phyloP scores from a whole-genome alignment of 495 filamentous ascomycete genomes.

The Talaromyces borbonicus region DNA sequence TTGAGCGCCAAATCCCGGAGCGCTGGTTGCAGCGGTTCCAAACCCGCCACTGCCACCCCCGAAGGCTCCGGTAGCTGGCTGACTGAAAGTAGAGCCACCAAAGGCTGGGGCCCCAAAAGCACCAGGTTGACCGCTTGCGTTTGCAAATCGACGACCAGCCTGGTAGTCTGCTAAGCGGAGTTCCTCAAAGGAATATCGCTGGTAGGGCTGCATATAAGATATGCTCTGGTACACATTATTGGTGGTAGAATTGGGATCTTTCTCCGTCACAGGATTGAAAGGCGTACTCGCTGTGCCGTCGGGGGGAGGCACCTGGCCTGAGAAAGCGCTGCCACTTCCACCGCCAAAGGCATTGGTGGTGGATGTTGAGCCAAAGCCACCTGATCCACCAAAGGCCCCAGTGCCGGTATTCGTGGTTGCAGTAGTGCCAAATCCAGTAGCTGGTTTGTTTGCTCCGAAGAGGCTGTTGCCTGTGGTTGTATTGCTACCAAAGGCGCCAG shows the following conservation, averaged over 20 bases:
- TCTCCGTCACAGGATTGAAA: conserved; percentile 71
- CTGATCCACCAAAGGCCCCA: conserved; percentile 21
- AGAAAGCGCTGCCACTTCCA: conserved; percentile 38
- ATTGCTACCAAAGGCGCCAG: conserved; percentile 47
- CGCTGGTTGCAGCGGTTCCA: conserved; percentile 38
- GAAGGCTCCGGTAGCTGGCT: conserved; percentile 22
- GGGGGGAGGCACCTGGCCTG: conserved; percentile 30
- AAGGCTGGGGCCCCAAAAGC: conserved; percentile 61
- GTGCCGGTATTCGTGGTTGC: conserved; percentile 15
- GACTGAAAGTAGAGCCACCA: conserved; percentile 17
- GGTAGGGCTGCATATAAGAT: conserved; percentile 74
- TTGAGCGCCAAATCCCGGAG: conserved; percentile 26
- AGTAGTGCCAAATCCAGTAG: conserved; percentile 28
- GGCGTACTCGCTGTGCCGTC: conserved; percentile 64
- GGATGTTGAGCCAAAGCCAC: conserved; percentile 22
- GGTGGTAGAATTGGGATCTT: conserved; percentile 52
- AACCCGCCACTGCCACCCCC: conserved; percentile 42
- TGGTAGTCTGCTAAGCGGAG: conserved; percentile 82
- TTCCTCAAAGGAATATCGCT: conserved; percentile 85
- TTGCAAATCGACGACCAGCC: conserved; percentile 73
- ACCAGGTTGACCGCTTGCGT: conserved; percentile 67
- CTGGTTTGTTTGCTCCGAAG: conserved; percentile 34
- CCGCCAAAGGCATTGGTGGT: conserved; percentile 32
- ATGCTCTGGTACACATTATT: conserved; percentile 81
- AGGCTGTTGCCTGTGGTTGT: conserved; percentile 28